These are phyloP conservation scores for Thraustotheca clavata DNA, from an alignment of 352 stramenopile species.

Conservation along the genomic window DNA sequence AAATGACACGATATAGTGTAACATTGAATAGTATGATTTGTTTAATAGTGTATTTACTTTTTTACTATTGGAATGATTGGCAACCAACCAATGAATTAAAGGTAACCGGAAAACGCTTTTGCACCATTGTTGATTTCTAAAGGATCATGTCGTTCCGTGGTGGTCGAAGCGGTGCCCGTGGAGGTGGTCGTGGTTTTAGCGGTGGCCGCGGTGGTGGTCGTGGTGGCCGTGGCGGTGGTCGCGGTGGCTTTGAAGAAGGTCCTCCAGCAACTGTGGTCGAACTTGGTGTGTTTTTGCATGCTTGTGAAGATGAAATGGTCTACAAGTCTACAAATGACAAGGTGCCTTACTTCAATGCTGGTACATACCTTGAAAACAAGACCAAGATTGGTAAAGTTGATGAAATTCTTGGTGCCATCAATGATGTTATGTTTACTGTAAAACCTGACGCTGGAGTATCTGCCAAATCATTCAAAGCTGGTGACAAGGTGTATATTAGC, in stretches of 20 bases:
- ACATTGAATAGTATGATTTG: neutral
- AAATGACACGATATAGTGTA: neutral
- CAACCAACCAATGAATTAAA: slow-evolving; percentile 4
- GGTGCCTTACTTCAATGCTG: slow-evolving; percentile 99
- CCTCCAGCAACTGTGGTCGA: slow-evolving; percentile 78
- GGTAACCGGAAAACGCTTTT: neutral
- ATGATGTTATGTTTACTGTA: slow-evolving; percentile 95
- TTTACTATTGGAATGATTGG: no score
- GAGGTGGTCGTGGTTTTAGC: slow-evolving; percentile 29
- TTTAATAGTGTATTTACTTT: no score
- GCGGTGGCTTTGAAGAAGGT: slow-evolving; percentile 43
- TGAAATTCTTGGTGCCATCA: slow-evolving; percentile 97
- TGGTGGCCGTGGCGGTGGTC: slow-evolving; percentile 35
- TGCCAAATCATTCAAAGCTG: slow-evolving; percentile 92
- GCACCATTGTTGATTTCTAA: neutral
- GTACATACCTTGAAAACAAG: slow-evolving; percentile 98
- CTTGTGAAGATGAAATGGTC: slow-evolving; percentile 97
- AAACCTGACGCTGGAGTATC: slow-evolving; percentile 94
- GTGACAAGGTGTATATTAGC: slow-evolving; percentile 97
- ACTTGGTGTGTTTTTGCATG: slow-evolving; percentile 93
- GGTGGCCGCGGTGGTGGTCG: slow-evolving; percentile 33
- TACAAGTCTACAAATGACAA: slow-evolving; percentile 95
- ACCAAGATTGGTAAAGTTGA: slow-evolving; percentile 98
- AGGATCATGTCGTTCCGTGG: slow-evolving; percentile 46
- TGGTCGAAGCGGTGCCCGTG: slow-evolving; percentile 36